Percentiles rank a stretch among this genome's conserved stretches.
phyloP scores from a whole-genome alignment of 495 filamentous ascomycete species.

The Amorphotheca resinae region DNA sequence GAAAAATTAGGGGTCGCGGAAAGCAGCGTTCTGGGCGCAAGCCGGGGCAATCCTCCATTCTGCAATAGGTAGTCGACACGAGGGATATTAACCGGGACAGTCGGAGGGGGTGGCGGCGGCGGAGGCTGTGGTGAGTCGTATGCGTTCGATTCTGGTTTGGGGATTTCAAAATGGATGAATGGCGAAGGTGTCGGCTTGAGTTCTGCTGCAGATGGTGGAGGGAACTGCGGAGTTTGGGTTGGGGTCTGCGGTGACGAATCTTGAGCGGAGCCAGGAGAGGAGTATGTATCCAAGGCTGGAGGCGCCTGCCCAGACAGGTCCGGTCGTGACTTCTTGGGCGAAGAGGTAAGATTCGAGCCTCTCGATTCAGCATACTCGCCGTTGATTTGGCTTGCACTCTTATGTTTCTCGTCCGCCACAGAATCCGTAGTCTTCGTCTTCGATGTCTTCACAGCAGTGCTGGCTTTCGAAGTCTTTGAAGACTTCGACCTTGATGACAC shows the following conservation, averaged over 20 bases:
- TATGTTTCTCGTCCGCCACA: background rate
- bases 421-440: background rate
- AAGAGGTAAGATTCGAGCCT: constrained; percentile 54
- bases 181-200: constrained; percentile 17
- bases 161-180: constrained; percentile 16
- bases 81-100: constrained; percentile 53
- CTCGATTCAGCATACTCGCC: constrained; percentile 28
- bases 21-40: constrained; percentile 56
- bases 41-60: constrained; percentile 61
- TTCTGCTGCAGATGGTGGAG: constrained; percentile 9
- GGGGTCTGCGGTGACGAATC: constrained; percentile 20
- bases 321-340: constrained; percentile 39
- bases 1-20: constrained; percentile 23
- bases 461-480: constrained; percentile 30
- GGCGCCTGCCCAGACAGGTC: background rate
- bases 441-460: constrained; percentile 18
- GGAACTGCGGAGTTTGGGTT: constrained; percentile 16
- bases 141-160: constrained; percentile 8
- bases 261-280: constrained; percentile 15
- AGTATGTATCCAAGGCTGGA: constrained; percentile 11
- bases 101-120: constrained; percentile 72
- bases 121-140: constrained; percentile 45
- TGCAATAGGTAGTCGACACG: constrained; percentile 83
- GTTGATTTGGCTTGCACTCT: background rate
- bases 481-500: constrained; percentile 34